A percentile compares a stretch with the other conserved stretches of the same genome.
These are phyloP conservation scores for Annulohypoxylon bovei DNA, from an alignment of 495 filamentous ascomycete genomes.

Conservation along the genomic window DNA sequence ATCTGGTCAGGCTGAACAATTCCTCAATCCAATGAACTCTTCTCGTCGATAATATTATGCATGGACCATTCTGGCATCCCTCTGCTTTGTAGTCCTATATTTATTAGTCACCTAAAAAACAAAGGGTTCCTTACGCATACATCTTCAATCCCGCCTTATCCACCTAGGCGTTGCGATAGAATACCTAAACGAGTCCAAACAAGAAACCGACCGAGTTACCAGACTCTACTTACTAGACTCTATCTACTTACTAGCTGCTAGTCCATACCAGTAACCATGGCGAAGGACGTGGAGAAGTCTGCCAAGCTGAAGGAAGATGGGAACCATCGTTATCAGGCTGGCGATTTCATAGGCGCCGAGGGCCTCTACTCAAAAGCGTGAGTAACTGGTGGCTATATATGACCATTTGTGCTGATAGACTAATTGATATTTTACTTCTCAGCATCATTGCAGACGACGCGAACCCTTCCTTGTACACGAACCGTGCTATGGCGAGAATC, in stretches of 20 bases:
- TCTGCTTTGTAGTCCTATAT: constrained; percentile 17
- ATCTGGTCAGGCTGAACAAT: neutral
- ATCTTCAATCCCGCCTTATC: neutral
- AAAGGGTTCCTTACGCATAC: constrained; percentile 6
- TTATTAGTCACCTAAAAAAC: constrained; percentile 15
- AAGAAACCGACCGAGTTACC: neutral
- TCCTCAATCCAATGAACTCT: constrained; percentile 3
- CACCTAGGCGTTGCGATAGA: neutral
- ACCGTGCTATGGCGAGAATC: constrained; percentile 86
- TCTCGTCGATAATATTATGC: neutral
- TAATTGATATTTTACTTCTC: constrained; percentile 7
- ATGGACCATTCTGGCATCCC: neutral
- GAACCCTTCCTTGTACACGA: constrained; percentile 79
- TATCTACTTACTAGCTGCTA: too few relatives aligned
- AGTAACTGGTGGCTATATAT: constrained; percentile 41
- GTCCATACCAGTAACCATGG: constrained; percentile 22
- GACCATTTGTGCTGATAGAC: neutral
- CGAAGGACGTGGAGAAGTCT: constrained; percentile 42
- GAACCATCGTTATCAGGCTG: constrained; percentile 70
- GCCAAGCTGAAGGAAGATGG: constrained; percentile 66
- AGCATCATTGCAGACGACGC: constrained; percentile 68
- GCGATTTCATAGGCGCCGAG: constrained; percentile 80
- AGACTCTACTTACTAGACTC: neutral
- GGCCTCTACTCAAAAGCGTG: constrained; percentile 87
- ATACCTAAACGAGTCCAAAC: neutral